Evolutionary conservation across 805 yeast genomes (phyloP), one percentile per base, ranked within the genome.

Genomic region (Starmerella gropengiesseri): DNA sequence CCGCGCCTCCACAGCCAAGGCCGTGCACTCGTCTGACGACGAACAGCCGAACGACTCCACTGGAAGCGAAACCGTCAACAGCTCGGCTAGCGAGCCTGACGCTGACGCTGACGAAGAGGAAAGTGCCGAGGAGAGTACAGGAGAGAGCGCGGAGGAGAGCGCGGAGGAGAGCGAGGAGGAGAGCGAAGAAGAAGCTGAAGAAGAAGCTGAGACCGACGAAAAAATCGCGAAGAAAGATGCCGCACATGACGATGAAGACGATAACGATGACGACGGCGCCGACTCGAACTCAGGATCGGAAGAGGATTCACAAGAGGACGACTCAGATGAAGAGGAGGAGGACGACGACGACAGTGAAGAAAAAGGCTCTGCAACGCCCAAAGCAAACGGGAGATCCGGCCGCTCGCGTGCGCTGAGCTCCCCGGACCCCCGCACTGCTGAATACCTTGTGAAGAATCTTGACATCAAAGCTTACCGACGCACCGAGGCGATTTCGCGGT

Each of bases 401-500:
- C 4, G 23, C 7, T 30, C 14, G 5, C 19, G 23, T 13, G 9
- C n/a, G 8, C 26, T 7, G 8, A 21, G 13, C 19, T 25, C 25
- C 27, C n/a, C 22, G n/a, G 47, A 49, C 20, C 32, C 44, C 3
- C 40, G 53, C 11, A 27, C 36, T 6, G 26, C 18, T 7, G 32
- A 29, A 23, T 50, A 50, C 25, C 46, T 50, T 17, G 40, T 46
- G 20, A 30, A 42, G 13, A 31, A 43, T 11, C 31, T 36, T 18
- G 49, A 50, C 23, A 35, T 39, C 18, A 35, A 44, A 34, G 31
- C 33, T 9, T 20, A 23, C 13, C 46, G 51, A 8, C 46, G 41
- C 7, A 68, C 66, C 30, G 80, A 73, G 50, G 89, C 89, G 0
- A 74, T 86, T 18, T 74, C 70, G 46, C 67, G 96, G 44, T 84